phyloP scores from a whole-genome alignment of 805 yeast genomes.

The Wickerhamomyces pijperi region DNA sequence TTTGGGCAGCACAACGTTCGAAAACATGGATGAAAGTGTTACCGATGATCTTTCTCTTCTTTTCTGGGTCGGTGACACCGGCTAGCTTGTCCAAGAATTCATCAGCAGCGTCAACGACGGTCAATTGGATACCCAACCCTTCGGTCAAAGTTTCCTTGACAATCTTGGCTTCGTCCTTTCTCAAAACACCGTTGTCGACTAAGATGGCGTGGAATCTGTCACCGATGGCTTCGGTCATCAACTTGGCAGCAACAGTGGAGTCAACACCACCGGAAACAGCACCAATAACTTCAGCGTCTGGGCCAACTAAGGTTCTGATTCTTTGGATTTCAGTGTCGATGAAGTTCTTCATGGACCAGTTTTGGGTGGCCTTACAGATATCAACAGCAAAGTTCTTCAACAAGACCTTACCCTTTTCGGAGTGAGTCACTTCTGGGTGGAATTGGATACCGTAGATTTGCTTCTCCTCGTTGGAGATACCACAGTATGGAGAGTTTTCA shows the following conservation, averaged over 20 bases:
- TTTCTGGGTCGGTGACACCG: slow-evolving; percentile 97
- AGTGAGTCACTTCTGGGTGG: slow-evolving; percentile 98
- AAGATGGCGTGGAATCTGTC: slow-evolving; percentile 96
- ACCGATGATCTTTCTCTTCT: slow-evolving; percentile 97
- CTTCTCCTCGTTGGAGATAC: slow-evolving; percentile 66
- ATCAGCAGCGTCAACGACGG: slow-evolving; percentile 90
- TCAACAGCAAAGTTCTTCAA: slow-evolving; percentile 87
- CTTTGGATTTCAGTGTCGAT: slow-evolving; percentile 93
- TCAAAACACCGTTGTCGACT: slow-evolving; percentile 96
- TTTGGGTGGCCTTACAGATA: slow-evolving; percentile 77
- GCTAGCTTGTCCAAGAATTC: slow-evolving; percentile 76
- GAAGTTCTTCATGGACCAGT: slow-evolving; percentile 98
- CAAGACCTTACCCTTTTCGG: slow-evolving; percentile 78
- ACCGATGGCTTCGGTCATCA: slow-evolving; percentile 97
- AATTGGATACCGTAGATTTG: slow-evolving; percentile 91
- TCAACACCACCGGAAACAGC: slow-evolving; percentile 99
- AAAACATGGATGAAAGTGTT: slow-evolving; percentile 95
- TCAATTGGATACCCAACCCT: slow-evolving; percentile 89
- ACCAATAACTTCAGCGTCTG: slow-evolving; percentile 97
- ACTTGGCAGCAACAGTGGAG: slow-evolving; percentile 97
- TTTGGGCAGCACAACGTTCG: slow-evolving; percentile 89
- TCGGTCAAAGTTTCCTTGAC: slow-evolving; percentile 85
- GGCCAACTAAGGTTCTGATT: slow-evolving; percentile 86
- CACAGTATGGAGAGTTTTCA: slow-evolving; percentile 92
- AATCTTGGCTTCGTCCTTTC: slow-evolving; percentile 81